These are phyloP conservation scores for Phytophthora ramorum DNA, from an alignment of 352 stramenopile genomes.

Conservation along the genomic window DNA sequence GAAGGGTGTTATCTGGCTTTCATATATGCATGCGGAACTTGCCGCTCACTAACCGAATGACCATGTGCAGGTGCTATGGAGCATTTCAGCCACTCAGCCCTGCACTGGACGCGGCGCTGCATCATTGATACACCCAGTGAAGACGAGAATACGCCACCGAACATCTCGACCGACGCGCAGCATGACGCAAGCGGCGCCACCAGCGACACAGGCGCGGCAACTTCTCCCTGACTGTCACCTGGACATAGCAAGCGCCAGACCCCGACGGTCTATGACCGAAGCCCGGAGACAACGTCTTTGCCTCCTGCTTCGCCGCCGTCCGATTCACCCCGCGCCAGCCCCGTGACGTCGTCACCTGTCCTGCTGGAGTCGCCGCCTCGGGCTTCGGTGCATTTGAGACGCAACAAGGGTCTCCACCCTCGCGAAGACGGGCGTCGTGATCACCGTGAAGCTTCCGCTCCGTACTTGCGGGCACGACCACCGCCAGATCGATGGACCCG, in stretches of 20 bases:
- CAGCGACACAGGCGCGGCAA: background rate
- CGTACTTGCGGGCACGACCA: too few species aligned
- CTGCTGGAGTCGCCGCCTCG: background rate
- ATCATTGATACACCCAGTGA: background rate
- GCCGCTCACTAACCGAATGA: background rate
- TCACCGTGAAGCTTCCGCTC: background rate
- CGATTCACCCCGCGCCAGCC: background rate
- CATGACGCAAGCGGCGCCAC: background rate
- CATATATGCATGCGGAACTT: background rate
- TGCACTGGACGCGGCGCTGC: constrained; percentile 1
- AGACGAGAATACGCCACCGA: background rate
- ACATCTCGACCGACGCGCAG: background rate
- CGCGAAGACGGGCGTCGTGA: background rate
- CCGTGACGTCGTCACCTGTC: background rate
- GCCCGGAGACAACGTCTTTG: too few species aligned
- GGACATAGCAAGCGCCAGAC: background rate
- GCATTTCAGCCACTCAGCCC: background rate
- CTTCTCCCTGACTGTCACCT: background rate
- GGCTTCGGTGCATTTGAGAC: too few species aligned
- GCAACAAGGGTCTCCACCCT: background rate
- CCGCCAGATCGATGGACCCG: too few species aligned
- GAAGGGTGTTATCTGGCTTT: background rate
- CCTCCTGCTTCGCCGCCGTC: background rate
- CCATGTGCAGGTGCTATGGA: background rate
- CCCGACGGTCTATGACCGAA: too few species aligned